These are phyloP conservation scores for Pichia inconspicua DNA, from an alignment of 1,139 yeast genomes.

Conservation along the genomic window DNA sequence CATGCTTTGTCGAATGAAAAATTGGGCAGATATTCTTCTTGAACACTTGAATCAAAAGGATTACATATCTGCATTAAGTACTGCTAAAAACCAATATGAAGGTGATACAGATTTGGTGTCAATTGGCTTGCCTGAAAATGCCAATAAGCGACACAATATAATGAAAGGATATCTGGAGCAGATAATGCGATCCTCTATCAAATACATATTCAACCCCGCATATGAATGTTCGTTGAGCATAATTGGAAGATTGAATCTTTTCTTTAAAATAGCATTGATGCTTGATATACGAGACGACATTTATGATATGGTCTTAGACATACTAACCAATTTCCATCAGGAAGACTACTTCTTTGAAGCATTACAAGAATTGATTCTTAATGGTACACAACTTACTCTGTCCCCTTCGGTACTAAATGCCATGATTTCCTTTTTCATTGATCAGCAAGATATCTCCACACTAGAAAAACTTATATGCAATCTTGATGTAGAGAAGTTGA, in stretches of 20 bases:
- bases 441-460: conserved; percentile 34
- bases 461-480: conserved; percentile 62
- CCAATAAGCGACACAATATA: conserved; percentile 37
- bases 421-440: conserved; percentile 46
- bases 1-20: conserved; percentile 49
- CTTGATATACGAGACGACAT: conserved; percentile 34
- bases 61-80: conserved; percentile 48
- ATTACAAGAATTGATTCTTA: conserved; percentile 45
- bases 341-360: conserved; percentile 38
- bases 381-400: conserved; percentile 38
- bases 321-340: conserved; percentile 28
- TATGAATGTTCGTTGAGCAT: background rate
- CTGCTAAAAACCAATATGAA: conserved; percentile 51
- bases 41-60: conserved; percentile 41
- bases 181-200: conserved; percentile 46
- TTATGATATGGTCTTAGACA: conserved; percentile 49
- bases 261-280: conserved; percentile 35
- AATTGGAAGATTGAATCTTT: conserved; percentile 18
- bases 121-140: conserved; percentile 47
- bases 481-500: conserved; percentile 58
- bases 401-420: conserved; percentile 58
- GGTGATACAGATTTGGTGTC: conserved; percentile 37
- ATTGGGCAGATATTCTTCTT: conserved; percentile 66
- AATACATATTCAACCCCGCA: conserved; percentile 31
- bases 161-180: conserved; percentile 51